These are phyloP conservation scores for Neopestalotiopsis sp. DNA, from an alignment of 2,329 filamentous ascomycete genomes.

Conservation along the genomic window DNA sequence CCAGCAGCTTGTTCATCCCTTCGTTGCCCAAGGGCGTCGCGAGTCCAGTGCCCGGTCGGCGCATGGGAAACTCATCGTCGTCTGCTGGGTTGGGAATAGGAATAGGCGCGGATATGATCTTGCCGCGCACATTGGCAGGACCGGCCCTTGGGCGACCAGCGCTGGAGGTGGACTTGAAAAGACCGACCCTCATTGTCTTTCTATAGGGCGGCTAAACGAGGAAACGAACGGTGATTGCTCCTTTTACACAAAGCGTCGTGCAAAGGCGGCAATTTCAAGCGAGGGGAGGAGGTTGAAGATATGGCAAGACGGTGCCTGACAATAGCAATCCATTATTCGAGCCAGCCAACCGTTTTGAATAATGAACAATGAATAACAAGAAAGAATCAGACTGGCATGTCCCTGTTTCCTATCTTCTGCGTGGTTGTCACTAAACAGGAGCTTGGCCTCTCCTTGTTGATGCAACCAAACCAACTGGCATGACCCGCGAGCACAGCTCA, in stretches of 20 bases:
- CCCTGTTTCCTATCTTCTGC: constrained; percentile 19
- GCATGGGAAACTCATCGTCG: constrained; percentile 60
- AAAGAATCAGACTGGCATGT: constrained; percentile 17
- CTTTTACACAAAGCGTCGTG: neutral
- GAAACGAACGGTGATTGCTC: constrained; percentile 11
- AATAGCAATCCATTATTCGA: constrained; percentile 29
- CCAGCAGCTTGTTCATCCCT: constrained; percentile 25
- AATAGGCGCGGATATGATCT: constrained; percentile 63
- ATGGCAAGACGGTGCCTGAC: constrained; percentile 25
- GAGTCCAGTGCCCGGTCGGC: constrained; percentile 46
- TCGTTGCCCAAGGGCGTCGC: constrained; percentile 40
- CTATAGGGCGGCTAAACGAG: constrained; percentile 12
- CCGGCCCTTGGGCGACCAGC: constrained; percentile 46
- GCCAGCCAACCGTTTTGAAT: constrained; percentile 22
- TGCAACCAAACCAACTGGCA: constrained; percentile 27
- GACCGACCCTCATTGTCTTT: constrained; percentile 42
- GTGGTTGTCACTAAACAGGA: constrained; percentile 29
- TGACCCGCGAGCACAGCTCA: constrained; percentile 34
- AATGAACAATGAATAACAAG: constrained; percentile 1
- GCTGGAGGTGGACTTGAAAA: constrained; percentile 52
- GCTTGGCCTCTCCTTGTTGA: constrained; percentile 9
- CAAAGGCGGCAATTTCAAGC: constrained; percentile 21
- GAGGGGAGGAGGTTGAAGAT: constrained; percentile 19
- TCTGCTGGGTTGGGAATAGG: constrained; percentile 54
- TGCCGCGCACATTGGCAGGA: constrained; percentile 55